Evolutionary conservation across 2,329 filamentous ascomycete genomes (phyloP), one percentile per base, ranked within the genome.

Genomic region (Aspergillus fructus): DNA sequence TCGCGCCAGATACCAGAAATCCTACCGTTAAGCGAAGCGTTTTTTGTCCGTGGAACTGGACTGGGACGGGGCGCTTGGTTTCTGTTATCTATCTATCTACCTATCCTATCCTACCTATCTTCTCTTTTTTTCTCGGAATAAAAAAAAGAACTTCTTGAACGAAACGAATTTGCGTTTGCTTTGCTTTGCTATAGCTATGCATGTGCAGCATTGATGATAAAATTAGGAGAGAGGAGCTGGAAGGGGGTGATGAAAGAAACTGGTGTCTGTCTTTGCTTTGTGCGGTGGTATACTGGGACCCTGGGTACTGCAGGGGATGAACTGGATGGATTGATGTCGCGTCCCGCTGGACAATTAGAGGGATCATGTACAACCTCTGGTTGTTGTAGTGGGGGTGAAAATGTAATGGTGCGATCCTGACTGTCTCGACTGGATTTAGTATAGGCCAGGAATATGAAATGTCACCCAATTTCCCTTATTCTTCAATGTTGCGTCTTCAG

Each of bases 1-100:
- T 78, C 89, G 93, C 78, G 85, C 93, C 77, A 89, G 93, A 79
- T 97, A 91, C 93, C 93, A 97, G 86, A 97, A 97, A 86, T 96
- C 93, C 71, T 96, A 97, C 89, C 91, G 93, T 93, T 96, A 93
- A 91, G 69, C 55, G 58, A 30, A 30, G 27, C 27, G 27, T 30
- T 46, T 55, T 59, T 60, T 46, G 62, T n/a, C 30, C 8, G 15
- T 46, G 43, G 21, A 24, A 17, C 23, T 45, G 42, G 42, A 30
- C 27, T 45, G n/a, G 42, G 45, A 33, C 24, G 45, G 46, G 24
- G 46, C 46, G 21, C 40, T 42, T 42, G 56, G 48, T 54, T 56
- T 52, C 58, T 58, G 60, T 53, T 61, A 53, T 58, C 58, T 63
- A 53, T 62, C 33, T 56, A 39, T 56, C 33, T 57, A 30, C 27